Evolutionary conservation across 768 basidiomycete species (phyloP).

Genomic region (Phylloporus sp.): DNA sequence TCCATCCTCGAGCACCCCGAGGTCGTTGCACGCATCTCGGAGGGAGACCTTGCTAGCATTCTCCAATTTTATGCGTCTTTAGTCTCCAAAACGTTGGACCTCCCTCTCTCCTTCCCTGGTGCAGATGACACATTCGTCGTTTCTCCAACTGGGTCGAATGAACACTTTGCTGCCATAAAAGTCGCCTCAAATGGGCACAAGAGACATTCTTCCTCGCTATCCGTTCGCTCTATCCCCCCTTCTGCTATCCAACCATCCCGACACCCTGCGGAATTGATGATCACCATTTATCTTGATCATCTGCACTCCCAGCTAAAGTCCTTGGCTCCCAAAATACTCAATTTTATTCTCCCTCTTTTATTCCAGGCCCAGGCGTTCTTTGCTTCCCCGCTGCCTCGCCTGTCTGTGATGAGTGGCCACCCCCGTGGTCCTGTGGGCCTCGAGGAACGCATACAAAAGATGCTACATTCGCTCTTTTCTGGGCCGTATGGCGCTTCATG

Average conservation of each 20-base stretch:
- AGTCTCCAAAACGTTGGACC: conserved; percentile 49
- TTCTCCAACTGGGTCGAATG: conserved; percentile 32
- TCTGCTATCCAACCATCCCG: conserved; percentile 31
- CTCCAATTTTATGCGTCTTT: conserved; percentile 58
- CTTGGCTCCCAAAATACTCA: conserved; percentile 51
- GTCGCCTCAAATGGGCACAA: conserved; percentile 42
- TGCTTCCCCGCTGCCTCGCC: conserved; percentile 61
- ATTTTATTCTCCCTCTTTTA: conserved; percentile 63
- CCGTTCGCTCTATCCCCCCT: conserved; percentile 41
- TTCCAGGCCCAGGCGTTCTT: conserved; percentile 67
- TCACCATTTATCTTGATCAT: conserved; percentile 60
- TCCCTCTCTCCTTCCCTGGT: conserved; percentile 22
- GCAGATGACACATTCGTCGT: conserved; percentile 14
- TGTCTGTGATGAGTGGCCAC: conserved; percentile 48
- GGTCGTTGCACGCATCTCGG: conserved; percentile 57
- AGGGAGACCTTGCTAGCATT: conserved; percentile 52
- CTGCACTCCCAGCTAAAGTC: conserved; percentile 58
- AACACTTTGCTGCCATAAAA: conserved; percentile 22
- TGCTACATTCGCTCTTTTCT: conserved; percentile 52
- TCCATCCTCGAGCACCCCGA: conserved; percentile 47
- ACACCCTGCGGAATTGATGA: conserved; percentile 62
- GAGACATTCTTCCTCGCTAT: conserved; percentile 60
- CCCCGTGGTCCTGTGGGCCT: conserved; percentile 30
- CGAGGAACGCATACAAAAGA: conserved; percentile 57
- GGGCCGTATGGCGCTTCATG: conserved; percentile 66